Evolutionary conservation across 2,329 filamentous ascomycete species (phyloP), one percentile per base, ranked within the genome.

Genomic region (Aspergillus proliferans): DNA sequence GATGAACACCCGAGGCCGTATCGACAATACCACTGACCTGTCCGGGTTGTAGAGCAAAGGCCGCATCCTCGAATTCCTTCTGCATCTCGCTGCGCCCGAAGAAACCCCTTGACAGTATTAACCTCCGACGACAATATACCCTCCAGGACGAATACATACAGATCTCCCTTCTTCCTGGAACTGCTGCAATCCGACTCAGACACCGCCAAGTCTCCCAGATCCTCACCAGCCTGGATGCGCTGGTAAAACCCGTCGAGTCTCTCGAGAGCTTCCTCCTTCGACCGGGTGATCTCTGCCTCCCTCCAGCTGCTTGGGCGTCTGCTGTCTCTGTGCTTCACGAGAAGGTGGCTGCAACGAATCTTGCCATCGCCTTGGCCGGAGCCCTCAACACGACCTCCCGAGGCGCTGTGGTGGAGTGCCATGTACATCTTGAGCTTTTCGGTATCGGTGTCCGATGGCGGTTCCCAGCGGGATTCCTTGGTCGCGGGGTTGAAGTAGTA

Each of bases 21-120:
- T 95, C 87, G 10, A 97, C 86, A 34, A 96, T 78, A 43, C 80
- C 78, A 71, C 91, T 96, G 64, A 97, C 83, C 71, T 96, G 82
- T 30, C 90, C 91, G 2, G 86, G 85, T 70, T 91, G 81, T 48
- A 98, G 77, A n/a, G 81, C 85, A 73, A 98, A 98, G 1, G 93
- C 87, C 4, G 91, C 91, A 49, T 96, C 89, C 73, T 98, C 93
- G 65, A 98, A 98, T 72, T 96, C 92, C 76, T 91, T 92, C 70
- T 98, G 93, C 93, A 98, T 98, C 64, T 97, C 92, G 24, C 90
- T 89, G 62, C 81, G 84, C 48, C 89, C 91, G 70, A 98, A 98
- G 71, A 91, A 95, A 18, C 93, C 93, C 55, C 82, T 85, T 38
- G 15, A 47, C 30, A 41, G 22, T 43, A 46, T 60, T 50, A 63